These are phyloP conservation scores for Phytopythium chamaehyphon DNA, from an alignment of 352 stramenopile species.

Conservation along the genomic window DNA sequence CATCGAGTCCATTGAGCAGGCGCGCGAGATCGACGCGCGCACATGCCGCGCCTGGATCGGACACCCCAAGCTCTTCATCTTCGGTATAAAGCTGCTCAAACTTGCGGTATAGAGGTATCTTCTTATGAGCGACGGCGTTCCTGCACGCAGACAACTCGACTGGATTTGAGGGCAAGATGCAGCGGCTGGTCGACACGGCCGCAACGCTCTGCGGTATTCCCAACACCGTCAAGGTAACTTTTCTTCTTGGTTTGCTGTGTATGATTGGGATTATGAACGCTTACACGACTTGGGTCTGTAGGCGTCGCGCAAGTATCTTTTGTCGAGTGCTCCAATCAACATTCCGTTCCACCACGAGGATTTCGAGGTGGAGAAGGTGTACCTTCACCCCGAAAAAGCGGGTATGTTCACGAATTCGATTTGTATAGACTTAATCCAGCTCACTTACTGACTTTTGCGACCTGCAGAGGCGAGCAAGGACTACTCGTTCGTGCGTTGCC, in stretches of 20 bases:
- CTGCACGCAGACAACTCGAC: constrained; percentile 74
- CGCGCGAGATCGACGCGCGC: constrained; percentile 83
- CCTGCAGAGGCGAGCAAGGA: constrained; percentile 69
- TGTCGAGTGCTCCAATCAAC: constrained; percentile 39
- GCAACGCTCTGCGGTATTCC: constrained; percentile 68
- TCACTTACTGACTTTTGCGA: constrained; percentile 1
- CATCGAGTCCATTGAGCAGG: constrained; percentile 92
- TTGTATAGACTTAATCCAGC: not conserved
- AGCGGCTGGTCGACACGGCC: constrained; percentile 79
- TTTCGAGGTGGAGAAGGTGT: constrained; percentile 87
- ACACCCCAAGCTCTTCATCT: constrained; percentile 82
- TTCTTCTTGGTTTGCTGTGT: not conserved
- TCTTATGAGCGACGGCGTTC: no score
- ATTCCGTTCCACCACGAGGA: constrained; percentile 82
- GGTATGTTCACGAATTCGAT: constrained; percentile 17
- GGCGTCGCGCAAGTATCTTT: constrained; percentile 71
- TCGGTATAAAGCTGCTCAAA: constrained; percentile 30
- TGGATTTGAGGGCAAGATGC: constrained; percentile 85
- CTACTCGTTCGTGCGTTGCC: constrained; percentile 83
- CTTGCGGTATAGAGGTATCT: not conserved
- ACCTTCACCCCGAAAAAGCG: constrained; percentile 66
- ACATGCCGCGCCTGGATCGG: constrained; percentile 79
- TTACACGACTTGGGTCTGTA: no score
- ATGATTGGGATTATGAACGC: not conserved
- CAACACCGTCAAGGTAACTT: constrained; percentile 53